These are phyloP conservation scores for Lodderomyces elongisporus DNA, from an alignment of 1,139 yeast genomes.

Conservation along the genomic window DNA sequence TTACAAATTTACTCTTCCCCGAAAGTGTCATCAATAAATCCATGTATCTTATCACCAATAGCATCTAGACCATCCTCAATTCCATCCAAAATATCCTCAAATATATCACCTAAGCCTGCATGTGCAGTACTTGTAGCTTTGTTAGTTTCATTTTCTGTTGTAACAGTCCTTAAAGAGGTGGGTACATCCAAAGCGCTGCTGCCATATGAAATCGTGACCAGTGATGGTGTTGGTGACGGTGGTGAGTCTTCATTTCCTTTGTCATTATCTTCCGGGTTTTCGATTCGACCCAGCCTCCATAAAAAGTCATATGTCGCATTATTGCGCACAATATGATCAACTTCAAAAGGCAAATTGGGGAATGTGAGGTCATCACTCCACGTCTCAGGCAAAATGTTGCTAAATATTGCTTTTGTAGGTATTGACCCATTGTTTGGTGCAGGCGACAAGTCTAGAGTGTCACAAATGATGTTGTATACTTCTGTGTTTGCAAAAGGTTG, in stretches of 20 bases:
- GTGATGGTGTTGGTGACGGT: constrained; percentile 1
- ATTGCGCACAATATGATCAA: constrained; percentile 37
- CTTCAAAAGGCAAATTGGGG: constrained; percentile 54
- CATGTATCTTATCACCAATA: constrained; percentile 15
- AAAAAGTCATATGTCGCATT: constrained; percentile 55
- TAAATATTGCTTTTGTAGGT: constrained; percentile 17
- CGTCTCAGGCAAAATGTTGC: constrained; percentile 33
- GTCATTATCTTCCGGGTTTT: too few relatives aligned
- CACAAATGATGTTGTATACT: constrained; percentile 71
- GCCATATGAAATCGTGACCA: too few relatives aligned
- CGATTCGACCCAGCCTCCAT: too few relatives aligned
- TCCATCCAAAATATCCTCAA: constrained; percentile 27
- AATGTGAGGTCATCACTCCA: constrained; percentile 56
- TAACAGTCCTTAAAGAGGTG: too few relatives aligned
- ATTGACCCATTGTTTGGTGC: constrained; percentile 57
- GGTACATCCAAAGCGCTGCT: too few relatives aligned
- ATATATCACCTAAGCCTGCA: constrained; percentile 17
- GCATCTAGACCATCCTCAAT: constrained; percentile 22
- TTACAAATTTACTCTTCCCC: too few relatives aligned
- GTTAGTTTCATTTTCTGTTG: too few relatives aligned
- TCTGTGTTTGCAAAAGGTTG: constrained; percentile 70
- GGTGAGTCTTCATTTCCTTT: constrained; percentile 5
- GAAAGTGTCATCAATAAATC: constrained; percentile 13
- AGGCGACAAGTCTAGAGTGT: constrained; percentile 54
- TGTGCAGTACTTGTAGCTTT: constrained; percentile 10